Conservation (phyloP, 495 filamentous ascomycete genomes). For the Podospora conica region DNA sequence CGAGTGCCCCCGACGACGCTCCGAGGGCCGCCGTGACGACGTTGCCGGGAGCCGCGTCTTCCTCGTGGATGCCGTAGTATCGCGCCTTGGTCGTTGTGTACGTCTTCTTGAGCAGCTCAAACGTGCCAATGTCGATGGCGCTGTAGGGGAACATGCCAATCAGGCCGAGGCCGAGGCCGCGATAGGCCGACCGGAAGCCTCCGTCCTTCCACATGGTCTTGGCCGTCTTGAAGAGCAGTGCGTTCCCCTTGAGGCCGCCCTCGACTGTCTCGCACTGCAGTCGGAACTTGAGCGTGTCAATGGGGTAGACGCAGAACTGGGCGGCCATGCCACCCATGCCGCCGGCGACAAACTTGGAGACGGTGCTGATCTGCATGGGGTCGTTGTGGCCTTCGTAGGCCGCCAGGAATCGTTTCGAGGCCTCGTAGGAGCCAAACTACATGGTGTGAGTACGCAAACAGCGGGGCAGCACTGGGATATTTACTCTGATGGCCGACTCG, state of each 20-base stretch:
- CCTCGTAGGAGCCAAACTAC: conserved; percentile 91
- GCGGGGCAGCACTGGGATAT: background rate
- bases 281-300: conserved; percentile 94
- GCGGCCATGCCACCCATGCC: conserved; percentile 89
- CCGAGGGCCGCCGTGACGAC: conserved; percentile 78
- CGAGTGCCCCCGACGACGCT: conserved; percentile 83
- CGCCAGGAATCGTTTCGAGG: conserved; percentile 81
- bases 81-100: conserved; percentile 67
- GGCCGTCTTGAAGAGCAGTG: conserved; percentile 72
- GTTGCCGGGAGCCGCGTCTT: conserved; percentile 70
- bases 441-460: conserved; percentile 14
- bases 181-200: conserved; percentile 75
- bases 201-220: conserved; percentile 75
- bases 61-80: conserved; percentile 64
- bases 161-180: conserved; percentile 85
- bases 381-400: conserved; percentile 84
- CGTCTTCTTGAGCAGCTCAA: conserved; percentile 80
- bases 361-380: conserved; percentile 65
- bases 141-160: conserved; percentile 97
- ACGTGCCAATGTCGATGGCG: conserved; percentile 92
- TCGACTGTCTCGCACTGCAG: conserved; percentile 92
- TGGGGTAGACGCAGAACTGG: conserved; percentile 92
- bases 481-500: conserved; percentile 80
- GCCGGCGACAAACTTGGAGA: conserved; percentile 86
- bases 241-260: conserved; percentile 78